Conservation (phyloP, 345 rosid genomes). For the Lenwebbia sp. region DNA sequence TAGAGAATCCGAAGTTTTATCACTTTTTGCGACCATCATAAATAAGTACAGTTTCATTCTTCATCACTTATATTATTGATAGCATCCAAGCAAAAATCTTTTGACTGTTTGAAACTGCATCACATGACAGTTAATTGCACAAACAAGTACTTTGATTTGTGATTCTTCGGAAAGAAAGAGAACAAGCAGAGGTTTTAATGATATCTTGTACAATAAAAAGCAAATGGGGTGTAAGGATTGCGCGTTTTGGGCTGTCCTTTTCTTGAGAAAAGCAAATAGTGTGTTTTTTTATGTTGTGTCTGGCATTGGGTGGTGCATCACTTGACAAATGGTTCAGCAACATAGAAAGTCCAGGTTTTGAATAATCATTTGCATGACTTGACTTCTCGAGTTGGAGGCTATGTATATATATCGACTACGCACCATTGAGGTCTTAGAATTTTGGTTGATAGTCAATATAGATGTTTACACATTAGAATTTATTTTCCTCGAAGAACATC, state of each 20-base stretch:
- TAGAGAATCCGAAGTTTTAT: conserved; percentile 96
- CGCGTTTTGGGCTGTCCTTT: neutral
- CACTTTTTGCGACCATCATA: conserved; percentile 96
- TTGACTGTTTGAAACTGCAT: neutral
- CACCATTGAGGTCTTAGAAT: neutral
- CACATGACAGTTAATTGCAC: neutral
- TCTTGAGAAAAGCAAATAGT: neutral
- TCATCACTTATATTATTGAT: neutral
- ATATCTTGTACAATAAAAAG: neutral
- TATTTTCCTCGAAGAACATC: neutral
- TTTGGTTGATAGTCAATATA: neutral
- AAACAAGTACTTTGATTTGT: neutral
- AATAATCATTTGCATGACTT: neutral
- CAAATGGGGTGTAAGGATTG: neutral
- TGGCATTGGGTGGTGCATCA: neutral
- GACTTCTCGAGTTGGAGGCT: neutral
- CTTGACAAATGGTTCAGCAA: neutral
- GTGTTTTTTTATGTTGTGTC: neutral
- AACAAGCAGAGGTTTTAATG: neutral
- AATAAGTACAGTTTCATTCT: conserved; percentile 53
- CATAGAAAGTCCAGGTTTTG: neutral
- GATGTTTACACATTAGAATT: neutral
- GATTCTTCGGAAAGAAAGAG: neutral
- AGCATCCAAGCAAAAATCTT: neutral
- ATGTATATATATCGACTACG: neutral